A percentile compares a stretch with the other conserved stretches of the same genome.
Conservation (phyloP, 371 early-diverging fungal genomes). For the Mortierella sp. region DNA sequence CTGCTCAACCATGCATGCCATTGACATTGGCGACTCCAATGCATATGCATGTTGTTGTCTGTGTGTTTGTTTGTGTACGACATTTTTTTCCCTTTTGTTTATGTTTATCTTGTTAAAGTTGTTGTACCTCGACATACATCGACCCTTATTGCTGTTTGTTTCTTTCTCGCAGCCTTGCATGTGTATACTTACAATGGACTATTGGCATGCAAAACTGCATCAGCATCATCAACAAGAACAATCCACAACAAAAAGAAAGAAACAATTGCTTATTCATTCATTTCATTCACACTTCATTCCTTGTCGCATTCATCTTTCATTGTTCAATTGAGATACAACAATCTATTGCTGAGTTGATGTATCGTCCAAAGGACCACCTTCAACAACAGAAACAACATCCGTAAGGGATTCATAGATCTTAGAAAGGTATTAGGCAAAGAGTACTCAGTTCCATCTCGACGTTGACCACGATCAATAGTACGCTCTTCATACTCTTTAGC, state of each 20-base stretch:
- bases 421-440: too few relatives aligned
- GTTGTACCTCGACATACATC: not conserved
- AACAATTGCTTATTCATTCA: conserved; percentile 6
- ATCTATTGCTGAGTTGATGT: not conserved
- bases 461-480: too few relatives aligned
- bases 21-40: conserved; percentile 5
- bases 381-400: not conserved
- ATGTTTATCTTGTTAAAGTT: not conserved
- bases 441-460: too few relatives aligned
- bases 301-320: not conserved
- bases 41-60: conserved; percentile 8
- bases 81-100: not conserved
- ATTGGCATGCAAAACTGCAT: conserved; percentile 7
- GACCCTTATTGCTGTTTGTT: not conserved
- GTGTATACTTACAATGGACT: not conserved
- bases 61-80: not conserved
- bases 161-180: conserved; percentile 3
- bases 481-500: too few relatives aligned
- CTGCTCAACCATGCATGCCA: not conserved
- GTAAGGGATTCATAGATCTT: not conserved
- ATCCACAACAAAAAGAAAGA: not conserved
- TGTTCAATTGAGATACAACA: not conserved
- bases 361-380: not conserved
- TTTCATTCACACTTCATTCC: conserved; percentile 3
- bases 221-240: not conserved